Conservation (phyloP, 2,329 filamentous ascomycete species). For the Neonectria punicea region DNA sequence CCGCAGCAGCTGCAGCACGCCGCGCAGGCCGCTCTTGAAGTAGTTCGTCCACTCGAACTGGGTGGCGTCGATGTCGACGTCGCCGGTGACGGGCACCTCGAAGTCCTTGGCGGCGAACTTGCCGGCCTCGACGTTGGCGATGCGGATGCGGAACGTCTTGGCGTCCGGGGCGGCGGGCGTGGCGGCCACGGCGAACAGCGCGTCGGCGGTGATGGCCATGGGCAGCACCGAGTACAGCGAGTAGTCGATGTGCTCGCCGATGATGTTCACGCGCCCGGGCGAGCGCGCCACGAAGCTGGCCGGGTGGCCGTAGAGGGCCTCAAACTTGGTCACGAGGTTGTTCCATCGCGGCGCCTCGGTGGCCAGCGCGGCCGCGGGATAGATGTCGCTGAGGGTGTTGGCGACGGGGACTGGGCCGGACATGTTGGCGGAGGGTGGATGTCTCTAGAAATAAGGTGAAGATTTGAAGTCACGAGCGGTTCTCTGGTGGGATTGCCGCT, state of each 20-base stretch:
- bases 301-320: constrained; percentile 72
- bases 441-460: not conserved
- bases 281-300: constrained; percentile 89
- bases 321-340: constrained; percentile 76
- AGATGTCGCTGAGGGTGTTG: constrained; percentile 81
- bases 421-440: constrained; percentile 49
- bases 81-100: constrained; percentile 69
- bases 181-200: constrained; percentile 81
- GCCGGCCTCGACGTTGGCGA: constrained; percentile 80
- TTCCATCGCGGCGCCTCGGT: constrained; percentile 81
- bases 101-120: constrained; percentile 84
- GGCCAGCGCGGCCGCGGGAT: constrained; percentile 76
- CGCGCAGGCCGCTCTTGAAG: constrained; percentile 91
- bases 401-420: constrained; percentile 76
- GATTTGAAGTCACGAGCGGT: not conserved
- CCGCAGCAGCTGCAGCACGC: constrained; percentile 81
- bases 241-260: constrained; percentile 99
- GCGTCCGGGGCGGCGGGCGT: constrained; percentile 59
- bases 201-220: constrained; percentile 93
- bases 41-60: constrained; percentile 98
- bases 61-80: constrained; percentile 84
- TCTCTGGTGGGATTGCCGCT: constrained; percentile 24
- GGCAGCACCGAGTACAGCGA: constrained; percentile 95
- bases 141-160: constrained; percentile 73
- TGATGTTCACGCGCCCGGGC: constrained; percentile 96